A percentile compares a stretch with the other conserved stretches of the same genome.
phyloP scores from a whole-genome alignment of 768 basidiomycete genomes.

The Boletus pseudo-olivaceus region DNA sequence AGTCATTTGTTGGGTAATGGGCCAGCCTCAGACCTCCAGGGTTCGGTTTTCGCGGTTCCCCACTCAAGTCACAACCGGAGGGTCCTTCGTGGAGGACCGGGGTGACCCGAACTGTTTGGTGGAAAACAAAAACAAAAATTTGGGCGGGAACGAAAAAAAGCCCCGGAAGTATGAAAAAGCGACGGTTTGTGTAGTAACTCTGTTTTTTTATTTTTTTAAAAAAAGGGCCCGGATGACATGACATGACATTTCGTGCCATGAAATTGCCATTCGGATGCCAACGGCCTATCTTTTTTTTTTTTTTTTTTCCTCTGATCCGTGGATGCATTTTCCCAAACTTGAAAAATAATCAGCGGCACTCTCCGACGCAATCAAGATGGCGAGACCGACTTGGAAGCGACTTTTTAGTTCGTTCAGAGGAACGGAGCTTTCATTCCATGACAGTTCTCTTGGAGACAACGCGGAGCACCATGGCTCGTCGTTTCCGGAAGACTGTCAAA shows the following conservation, averaged over 20 bases:
- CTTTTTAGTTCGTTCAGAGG: constrained; percentile 2
- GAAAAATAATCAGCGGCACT: constrained; percentile 10
- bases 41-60: constrained; percentile 17
- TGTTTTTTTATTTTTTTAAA: too few species aligned
- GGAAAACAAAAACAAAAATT: too few species aligned
- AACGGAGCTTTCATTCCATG: constrained; percentile 3
- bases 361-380: constrained; percentile 13
- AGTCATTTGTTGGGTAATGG: constrained; percentile 7
- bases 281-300: constrained; percentile 1
- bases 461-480: constrained; percentile 12
- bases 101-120: neutral
- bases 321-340: constrained; percentile 8
- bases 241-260: too few species aligned
- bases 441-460: constrained; percentile 16
- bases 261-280: constrained; percentile 5
- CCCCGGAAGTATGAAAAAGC: too few species aligned
- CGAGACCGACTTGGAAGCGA: constrained; percentile 9
- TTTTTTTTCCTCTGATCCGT: constrained; percentile 32
- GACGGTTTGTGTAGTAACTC: too few species aligned
- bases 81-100: neutral
- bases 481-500: constrained; percentile 14
- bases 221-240: too few species aligned
- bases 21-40: constrained; percentile 9
- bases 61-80: constrained; percentile 1
- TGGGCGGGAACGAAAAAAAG: too few species aligned